Base-by-base conservation (phyloP, 1,284 basidiomycete species). In the Irpex lacteus region DNA sequence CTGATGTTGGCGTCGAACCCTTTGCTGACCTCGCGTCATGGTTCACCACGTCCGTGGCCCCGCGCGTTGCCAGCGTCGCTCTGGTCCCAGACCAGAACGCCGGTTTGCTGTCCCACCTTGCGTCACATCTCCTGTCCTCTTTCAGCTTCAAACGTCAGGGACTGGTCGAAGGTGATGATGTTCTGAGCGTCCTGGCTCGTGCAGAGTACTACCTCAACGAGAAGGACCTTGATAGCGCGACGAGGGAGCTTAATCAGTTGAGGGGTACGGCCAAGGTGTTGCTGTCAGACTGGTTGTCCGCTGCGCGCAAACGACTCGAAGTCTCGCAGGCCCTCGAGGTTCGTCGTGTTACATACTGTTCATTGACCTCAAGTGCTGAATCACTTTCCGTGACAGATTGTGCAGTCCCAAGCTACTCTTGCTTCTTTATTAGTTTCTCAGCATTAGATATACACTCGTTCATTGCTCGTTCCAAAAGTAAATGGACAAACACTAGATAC, bases 291-390 rank as follows among this genome's bases (percentile, higher is more conserved):
- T 99, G 98, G 97, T 80, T 99, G 63, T 87, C 90, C 67, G 96
- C 95, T 70, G 95, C 95, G 18, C 83, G 98, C 70, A 85, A 86
- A 74, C 85, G 95, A 73, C 78, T 99, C 70, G 95, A 98, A 78
- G 95, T 98, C 54, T 85, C 95, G 75, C 97, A 98, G 78, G 95
- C 96, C 52, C 78, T 99, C 70, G 91, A 97, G 81, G 92, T 93
- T 67, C 69, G 84, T 72, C 32, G 36, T 8, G 6, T 34, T 36
- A n/a, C n/a, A 15, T n/a, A 21, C 8, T 1, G 4, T 5, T 11
- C 2, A 38, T 50, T 1, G 11, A 21, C 44, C 36, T 32, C 55
- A 3, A 8, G 3, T n/a, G 18, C 58, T 63, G 21, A 50, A 34
- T 69, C 54, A 59, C 62, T 26, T 44, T 57, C n/a, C 18, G 63